Base-by-base conservation (phyloP, 2,329 filamentous ascomycete genomes). In the Diaporthe sp. region DNA sequence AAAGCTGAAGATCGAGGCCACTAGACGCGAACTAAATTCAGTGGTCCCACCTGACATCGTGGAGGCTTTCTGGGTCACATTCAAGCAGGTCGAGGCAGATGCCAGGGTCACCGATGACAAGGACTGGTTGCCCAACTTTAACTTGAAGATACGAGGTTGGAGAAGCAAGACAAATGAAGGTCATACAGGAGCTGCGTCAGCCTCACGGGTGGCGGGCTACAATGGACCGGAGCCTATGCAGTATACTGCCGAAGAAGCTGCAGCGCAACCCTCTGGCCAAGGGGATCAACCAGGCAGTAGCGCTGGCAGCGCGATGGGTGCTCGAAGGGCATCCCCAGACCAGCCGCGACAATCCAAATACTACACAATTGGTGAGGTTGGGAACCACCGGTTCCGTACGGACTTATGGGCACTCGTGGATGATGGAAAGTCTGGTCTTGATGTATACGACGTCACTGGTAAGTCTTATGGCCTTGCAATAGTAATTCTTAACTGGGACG, bases 401-500 rank as follows among this genome's bases (percentile, higher is more conserved):
- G 63, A 68, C 30, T 3, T 68, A 32, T 53, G 63, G 63, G 63
- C 32, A 22, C n/a, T 68, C 0, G 32, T 22, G 8, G 63, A 68
- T 25, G 32, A 68, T 53, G 63, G 47, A n/a, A 7, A 4, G 1
- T 19, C 4, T 27, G 63, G 47, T 4, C 39, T 53, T 22, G 15
- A 68, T 22, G 25, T 68, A 8, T 68, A 68, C 32, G 63, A 68
- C 8, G 63, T 68, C n/a, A 68, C 47, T 2, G 47, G 63, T 68
- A 17, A 7, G 63, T 53, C 12, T 37, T 13, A 17, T 12, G 2
- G 13, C 10, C 32, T 10, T 37, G 12, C 1, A 12, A 30, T 27
- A 2, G 8, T 8, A 2, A 12, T 8, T 13, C 37, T 39, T 19
- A 13, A 6, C 25, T 4, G 2, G 0, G n/a, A 0, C 6, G 10